phyloP scores from a whole-genome alignment of 495 filamentous ascomycete genomes.

The Clavariopsis aquatica region DNA sequence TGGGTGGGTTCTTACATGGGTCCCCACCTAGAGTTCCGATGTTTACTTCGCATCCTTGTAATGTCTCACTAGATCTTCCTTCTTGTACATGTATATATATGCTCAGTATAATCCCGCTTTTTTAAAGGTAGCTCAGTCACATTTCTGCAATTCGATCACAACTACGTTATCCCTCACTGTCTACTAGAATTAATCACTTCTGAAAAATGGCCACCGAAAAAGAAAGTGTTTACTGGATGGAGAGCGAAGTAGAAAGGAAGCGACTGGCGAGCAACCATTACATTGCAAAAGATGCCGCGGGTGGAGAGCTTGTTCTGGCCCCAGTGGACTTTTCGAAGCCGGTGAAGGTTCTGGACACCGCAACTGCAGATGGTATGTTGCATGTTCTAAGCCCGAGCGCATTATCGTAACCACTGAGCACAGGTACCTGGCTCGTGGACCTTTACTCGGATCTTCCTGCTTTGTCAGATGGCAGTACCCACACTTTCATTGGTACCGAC shows the following conservation, averaged over 20 bases:
- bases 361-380: slow-evolving; percentile 3
- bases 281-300: slow-evolving; percentile 7
- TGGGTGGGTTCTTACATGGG: no score
- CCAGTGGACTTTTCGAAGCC: slow-evolving; percentile 1
- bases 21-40: no score
- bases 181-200: no score
- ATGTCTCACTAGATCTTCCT: no score
- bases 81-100: no score
- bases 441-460: not conserved
- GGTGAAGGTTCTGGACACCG: not conserved
- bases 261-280: slow-evolving; percentile 3
- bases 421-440: not conserved
- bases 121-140: no score
- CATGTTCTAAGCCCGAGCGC: not conserved
- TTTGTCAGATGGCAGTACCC: not conserved
- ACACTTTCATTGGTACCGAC: slow-evolving; percentile 9
- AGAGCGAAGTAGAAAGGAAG: slow-evolving; percentile 2
- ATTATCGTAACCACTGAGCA: not conserved
- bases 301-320: not conserved
- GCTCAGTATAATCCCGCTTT: no score
- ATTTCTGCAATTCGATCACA: no score
- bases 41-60: no score
- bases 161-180: no score
- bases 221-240: slow-evolving; percentile 17
- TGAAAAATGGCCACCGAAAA: not conserved